Evolutionary conservation across 2,329 filamentous ascomycete genomes (phyloP).

Genomic region (Fusarium falciforme): DNA sequence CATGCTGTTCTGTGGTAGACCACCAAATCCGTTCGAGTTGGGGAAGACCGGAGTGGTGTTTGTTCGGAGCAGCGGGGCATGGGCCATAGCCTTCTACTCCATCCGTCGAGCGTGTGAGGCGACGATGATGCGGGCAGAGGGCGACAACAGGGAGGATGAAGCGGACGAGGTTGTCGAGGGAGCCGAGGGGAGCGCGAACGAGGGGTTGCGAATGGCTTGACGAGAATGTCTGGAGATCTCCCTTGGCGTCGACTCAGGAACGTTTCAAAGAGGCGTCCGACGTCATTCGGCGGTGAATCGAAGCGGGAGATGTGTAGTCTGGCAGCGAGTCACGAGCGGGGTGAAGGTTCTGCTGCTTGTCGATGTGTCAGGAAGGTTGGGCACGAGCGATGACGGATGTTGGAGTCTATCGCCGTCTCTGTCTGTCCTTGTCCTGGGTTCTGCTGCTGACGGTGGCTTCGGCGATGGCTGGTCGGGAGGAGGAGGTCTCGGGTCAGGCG

Average conservation of each 20-base stretch:
- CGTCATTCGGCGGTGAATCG: constrained; percentile 45
- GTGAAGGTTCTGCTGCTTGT: constrained; percentile 26
- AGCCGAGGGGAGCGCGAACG: constrained; percentile 17
- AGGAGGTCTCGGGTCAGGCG: constrained; percentile 37
- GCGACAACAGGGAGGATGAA: constrained; percentile 15
- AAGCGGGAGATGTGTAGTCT: constrained; percentile 18
- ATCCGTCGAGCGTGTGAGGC: constrained; percentile 48
- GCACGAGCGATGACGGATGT: constrained; percentile 5
- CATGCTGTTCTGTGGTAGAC: constrained; percentile 60
- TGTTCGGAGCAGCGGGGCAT: constrained; percentile 69
- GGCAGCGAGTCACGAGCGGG: constrained; percentile 26
- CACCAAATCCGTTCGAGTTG: constrained; percentile 59
- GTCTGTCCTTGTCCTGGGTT: constrained; percentile 17
- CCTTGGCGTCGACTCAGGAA: constrained; percentile 38
- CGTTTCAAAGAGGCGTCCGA: constrained; percentile 35
- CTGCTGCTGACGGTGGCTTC: constrained; percentile 13
- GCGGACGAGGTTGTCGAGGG: constrained; percentile 29
- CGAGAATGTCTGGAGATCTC: constrained; percentile 27
- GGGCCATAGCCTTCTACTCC: constrained; percentile 65
- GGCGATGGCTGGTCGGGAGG: constrained; percentile 30
- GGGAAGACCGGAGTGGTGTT: constrained; percentile 68
- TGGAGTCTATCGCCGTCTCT: constrained; percentile 2
- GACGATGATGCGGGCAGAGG: neutral
- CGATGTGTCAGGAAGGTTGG: constrained; percentile 19
- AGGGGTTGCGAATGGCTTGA: constrained; percentile 14